phyloP scores from a whole-genome alignment of 352 stramenopile species.

The Pythium aristosporum region DNA sequence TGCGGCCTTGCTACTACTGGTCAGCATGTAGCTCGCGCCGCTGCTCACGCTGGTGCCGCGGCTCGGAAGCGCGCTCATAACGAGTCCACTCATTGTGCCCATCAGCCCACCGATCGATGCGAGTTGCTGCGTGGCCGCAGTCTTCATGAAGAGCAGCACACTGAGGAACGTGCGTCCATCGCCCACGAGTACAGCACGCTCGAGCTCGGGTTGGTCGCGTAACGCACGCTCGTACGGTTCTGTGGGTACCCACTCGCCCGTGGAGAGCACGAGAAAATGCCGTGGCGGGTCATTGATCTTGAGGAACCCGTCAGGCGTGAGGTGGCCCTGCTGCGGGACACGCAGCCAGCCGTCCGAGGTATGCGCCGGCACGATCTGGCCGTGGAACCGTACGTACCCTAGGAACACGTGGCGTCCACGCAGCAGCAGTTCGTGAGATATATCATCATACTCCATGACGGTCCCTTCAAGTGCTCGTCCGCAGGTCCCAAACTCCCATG shows the following conservation, averaged over 20 bases:
- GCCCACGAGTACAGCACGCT: slow-evolving; percentile 65
- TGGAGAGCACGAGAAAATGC: slow-evolving; percentile 73
- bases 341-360: slow-evolving; percentile 51
- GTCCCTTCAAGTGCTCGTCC: slow-evolving; percentile 60
- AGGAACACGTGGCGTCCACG: slow-evolving; percentile 72
- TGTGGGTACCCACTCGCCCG: slow-evolving; percentile 71
- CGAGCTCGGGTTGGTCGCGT: slow-evolving; percentile 53
- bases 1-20: background rate
- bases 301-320: slow-evolving; percentile 73
- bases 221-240: slow-evolving; percentile 62
- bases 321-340: slow-evolving; percentile 53
- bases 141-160: slow-evolving; percentile 81
- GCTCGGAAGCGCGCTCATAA: background rate
- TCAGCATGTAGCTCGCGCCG: slow-evolving; percentile 19
- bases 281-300: slow-evolving; percentile 59
- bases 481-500: slow-evolving; percentile 71
- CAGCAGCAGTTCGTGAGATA: slow-evolving; percentile 59
- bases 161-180: slow-evolving; percentile 70
- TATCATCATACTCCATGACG: slow-evolving; percentile 59
- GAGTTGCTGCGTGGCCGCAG: slow-evolving; percentile 16
- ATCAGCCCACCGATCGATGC: background rate
- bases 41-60: slow-evolving; percentile 22
- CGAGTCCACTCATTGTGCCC: background rate
- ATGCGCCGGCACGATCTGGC: slow-evolving; percentile 24
- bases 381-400: slow-evolving; percentile 49